Evolutionary conservation across 2,329 filamentous ascomycete genomes (phyloP).

Genomic region (Torrubiella hemipterigena): DNA sequence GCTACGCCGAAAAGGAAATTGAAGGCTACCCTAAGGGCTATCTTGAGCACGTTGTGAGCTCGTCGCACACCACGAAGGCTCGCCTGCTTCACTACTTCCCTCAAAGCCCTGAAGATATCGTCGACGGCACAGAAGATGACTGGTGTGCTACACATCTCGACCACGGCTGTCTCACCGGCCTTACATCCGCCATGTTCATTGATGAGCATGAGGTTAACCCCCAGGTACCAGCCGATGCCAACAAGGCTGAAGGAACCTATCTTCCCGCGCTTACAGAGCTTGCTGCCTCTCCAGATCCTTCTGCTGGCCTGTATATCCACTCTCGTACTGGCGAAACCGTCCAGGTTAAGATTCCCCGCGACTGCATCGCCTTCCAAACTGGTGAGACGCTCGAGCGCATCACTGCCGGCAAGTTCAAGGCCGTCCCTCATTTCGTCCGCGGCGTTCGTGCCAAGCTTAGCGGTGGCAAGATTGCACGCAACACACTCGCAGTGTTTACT

Average conservation of each 20-base stretch:
- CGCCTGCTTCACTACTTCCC: slow-evolving; percentile 90
- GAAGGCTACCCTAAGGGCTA: slow-evolving; percentile 65
- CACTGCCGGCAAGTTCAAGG: slow-evolving; percentile 81
- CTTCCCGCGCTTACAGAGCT: slow-evolving; percentile 56
- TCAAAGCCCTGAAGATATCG: slow-evolving; percentile 27
- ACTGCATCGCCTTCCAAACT: slow-evolving; percentile 92
- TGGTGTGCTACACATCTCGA: slow-evolving; percentile 92
- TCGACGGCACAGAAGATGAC: slow-evolving; percentile 54
- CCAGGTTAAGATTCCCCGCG: slow-evolving; percentile 85
- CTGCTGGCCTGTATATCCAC: slow-evolving; percentile 86
- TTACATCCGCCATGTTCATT: slow-evolving; percentile 94
- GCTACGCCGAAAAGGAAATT: slow-evolving; percentile 70
- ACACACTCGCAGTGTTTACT: slow-evolving; percentile 92
- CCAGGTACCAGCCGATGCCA: slow-evolving; percentile 16
- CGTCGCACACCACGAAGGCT: slow-evolving; percentile 81
- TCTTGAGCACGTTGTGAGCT: slow-evolving; percentile 75
- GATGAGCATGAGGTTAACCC: slow-evolving; percentile 50
- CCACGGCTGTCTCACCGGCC: slow-evolving; percentile 84
- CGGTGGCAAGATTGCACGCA: slow-evolving; percentile 52
- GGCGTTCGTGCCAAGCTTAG: slow-evolving; percentile 50
- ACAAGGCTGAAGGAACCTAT: slow-evolving; percentile 13
- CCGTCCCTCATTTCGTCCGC: slow-evolving; percentile 89
- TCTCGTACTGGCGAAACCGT: slow-evolving; percentile 70
- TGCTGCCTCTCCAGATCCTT: slow-evolving; percentile 63
- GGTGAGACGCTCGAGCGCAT: slow-evolving; percentile 87